These are phyloP conservation scores for Monosporascus sp. DNA, from an alignment of 2,329 filamentous ascomycete species.

Conservation along the genomic window DNA sequence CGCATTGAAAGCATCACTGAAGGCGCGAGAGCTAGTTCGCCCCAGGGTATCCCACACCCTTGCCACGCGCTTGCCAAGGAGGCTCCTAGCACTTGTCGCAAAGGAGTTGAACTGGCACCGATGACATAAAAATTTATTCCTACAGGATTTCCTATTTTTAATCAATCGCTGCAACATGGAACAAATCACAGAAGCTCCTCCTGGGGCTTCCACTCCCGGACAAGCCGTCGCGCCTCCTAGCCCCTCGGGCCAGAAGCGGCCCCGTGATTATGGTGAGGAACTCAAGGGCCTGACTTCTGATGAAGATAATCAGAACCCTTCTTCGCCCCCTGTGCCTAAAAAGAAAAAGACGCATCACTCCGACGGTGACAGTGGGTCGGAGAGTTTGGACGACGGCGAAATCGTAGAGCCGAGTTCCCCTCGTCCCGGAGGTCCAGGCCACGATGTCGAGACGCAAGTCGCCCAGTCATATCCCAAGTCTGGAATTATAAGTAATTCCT, in stretches of 20 bases:
- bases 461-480: background rate
- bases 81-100: no score
- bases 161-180: conserved; percentile 2
- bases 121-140: no score
- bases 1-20: no score
- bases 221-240: conserved; percentile 4
- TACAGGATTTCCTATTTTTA: no score
- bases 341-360: conserved; percentile 14
- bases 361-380: conserved; percentile 12
- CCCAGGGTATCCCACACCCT: no score
- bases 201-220: conserved; percentile 8
- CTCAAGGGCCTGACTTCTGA: conserved; percentile 24
- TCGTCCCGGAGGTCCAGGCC: background rate
- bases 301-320: conserved; percentile 5
- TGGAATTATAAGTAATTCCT: background rate
- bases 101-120: no score
- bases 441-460: background rate
- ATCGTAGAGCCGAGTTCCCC: conserved; percentile 21
- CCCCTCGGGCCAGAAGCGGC: conserved; percentile 18
- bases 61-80: no score
- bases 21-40: no score
- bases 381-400: conserved; percentile 27
- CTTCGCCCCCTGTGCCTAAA: conserved; percentile 12
- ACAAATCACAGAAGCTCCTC: conserved; percentile 1
- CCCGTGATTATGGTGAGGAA: conserved; percentile 24